phyloP scores from a whole-genome alignment of 2,329 filamentous ascomycete species.

The Aureobasidium sp. region DNA sequence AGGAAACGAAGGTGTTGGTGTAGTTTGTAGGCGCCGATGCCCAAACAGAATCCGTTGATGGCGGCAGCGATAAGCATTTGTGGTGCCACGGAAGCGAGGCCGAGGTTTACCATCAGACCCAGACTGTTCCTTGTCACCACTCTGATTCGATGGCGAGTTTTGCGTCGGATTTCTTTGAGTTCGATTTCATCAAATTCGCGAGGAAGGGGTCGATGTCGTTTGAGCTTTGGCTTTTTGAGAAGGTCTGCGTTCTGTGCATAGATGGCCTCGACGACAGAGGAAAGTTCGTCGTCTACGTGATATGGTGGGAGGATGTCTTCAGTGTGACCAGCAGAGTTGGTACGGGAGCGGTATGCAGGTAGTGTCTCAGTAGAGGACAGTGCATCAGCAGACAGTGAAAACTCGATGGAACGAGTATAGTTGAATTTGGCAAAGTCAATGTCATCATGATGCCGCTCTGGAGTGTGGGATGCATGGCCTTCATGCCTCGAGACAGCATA shows the following conservation, averaged over 20 bases:
- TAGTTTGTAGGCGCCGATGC: not conserved
- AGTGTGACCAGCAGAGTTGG: not conserved
- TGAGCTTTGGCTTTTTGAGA: constrained; percentile 1
- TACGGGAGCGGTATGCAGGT: not conserved
- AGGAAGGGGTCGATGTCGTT: not conserved
- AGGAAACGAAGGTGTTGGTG: constrained; percentile 1
- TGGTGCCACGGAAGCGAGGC: constrained; percentile 4
- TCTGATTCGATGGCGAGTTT: constrained; percentile 5
- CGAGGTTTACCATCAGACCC: not conserved
- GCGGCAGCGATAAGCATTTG: constrained; percentile 11
- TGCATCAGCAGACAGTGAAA: not conserved
- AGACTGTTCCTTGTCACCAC: constrained; percentile 2
- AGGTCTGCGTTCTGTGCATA: not conserved
- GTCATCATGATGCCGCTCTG: not conserved
- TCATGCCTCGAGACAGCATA: not conserved
- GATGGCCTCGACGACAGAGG: not conserved
- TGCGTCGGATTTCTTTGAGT: constrained; percentile 1
- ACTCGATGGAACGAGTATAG: not conserved
- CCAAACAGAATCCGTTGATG: constrained; percentile 7
- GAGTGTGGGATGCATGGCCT: not conserved
- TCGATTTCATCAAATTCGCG: not conserved
- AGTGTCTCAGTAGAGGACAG: not conserved
- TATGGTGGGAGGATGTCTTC: not conserved
- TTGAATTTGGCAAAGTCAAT: not conserved
- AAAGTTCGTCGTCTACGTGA: not conserved